Base-by-base conservation (phyloP, 2,329 filamentous ascomycete genomes). In the Grosmannia penicillata region DNA sequence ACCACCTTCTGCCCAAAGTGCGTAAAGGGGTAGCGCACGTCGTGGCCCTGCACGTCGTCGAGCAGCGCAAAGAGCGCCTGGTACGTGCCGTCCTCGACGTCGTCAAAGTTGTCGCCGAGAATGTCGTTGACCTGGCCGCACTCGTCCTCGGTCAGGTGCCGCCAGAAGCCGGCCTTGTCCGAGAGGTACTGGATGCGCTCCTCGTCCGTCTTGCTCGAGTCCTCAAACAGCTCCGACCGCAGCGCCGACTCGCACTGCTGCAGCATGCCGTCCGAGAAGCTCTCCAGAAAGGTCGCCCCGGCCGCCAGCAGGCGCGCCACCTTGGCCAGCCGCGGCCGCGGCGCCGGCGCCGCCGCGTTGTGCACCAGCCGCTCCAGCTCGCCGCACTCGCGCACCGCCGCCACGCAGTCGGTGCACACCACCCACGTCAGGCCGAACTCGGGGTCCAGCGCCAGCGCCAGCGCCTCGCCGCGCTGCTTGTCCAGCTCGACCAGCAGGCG, bases 401-500 rank as follows among this genome's bases (percentile, higher is more conserved):
- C 81, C 35, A 93, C 65, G 24, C 80, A 75, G 56, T 95, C 87
- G 1, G 87, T 77, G 49, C 85, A 80, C 5, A 93, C 68, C 33
- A 93, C 70, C 85, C 86, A 95, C 2, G 84, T 73, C 61, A 87
- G 71, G 36, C 79, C 77, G 9, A 70, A 68, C 34, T 72, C 67
- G 1, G 69, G 56, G 50, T 96, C 91, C 39, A 83, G 76, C 1
- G 78, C 73, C 32, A 96, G 63, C 2, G 82, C 78, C 32, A 96
- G 60, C 0, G 83, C 79, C 51, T 95, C 87, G 15, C 82, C 80
- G 51, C 87, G 72, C 50, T 84, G 79, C 50, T 82, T 86, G 53
- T 96, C 86, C 29, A 98, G 63, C 53, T 94, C 87, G 11, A 82
- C 68, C 15, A 93, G 69, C 15, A 96, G 68, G 24, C 86, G 77